Conservation (phyloP, 148 eudicot species). For the Camellia japonica region DNA sequence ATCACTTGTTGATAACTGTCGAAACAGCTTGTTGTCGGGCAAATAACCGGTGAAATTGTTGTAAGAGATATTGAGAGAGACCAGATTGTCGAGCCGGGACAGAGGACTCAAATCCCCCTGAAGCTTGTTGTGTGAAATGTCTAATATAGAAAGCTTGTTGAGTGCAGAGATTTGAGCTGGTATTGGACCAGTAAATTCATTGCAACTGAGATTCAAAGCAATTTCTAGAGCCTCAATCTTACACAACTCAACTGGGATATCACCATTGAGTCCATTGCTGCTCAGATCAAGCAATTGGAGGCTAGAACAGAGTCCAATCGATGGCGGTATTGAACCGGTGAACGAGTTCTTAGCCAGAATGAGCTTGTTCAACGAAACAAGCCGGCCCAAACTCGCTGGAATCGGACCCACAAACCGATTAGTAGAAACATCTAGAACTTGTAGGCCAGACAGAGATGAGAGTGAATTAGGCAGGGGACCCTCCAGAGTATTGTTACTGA, state of each 20-base stretch:
- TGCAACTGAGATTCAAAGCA: slow-evolving; percentile 68
- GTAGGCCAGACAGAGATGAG: slow-evolving; percentile 54
- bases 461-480: slow-evolving; percentile 54
- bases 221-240: slow-evolving; percentile 67
- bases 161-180: slow-evolving; percentile 60
- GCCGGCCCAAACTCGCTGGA: slow-evolving; percentile 62
- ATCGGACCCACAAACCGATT: slow-evolving; percentile 56
- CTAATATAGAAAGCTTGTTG: slow-evolving; percentile 60
- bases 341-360: slow-evolving; percentile 48
- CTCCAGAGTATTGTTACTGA: slow-evolving; percentile 42
- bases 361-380: slow-evolving; percentile 57
- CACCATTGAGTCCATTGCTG: slow-evolving; percentile 53
- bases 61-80: slow-evolving; percentile 66
- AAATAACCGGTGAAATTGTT: slow-evolving; percentile 74
- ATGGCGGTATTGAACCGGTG: slow-evolving; percentile 60
- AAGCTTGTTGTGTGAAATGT: slow-evolving; percentile 69
- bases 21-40: slow-evolving; percentile 72
- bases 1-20: slow-evolving; percentile 51
- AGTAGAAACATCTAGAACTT: slow-evolving; percentile 64
- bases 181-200: slow-evolving; percentile 51
- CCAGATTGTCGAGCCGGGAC: slow-evolving; percentile 52
- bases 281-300: slow-evolving; percentile 84
- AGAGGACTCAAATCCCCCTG: slow-evolving; percentile 56
- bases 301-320: slow-evolving; percentile 56
- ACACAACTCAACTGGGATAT: slow-evolving; percentile 52